Base-by-base conservation (phyloP, 306 rosid species). In the Luffa acutangula region DNA sequence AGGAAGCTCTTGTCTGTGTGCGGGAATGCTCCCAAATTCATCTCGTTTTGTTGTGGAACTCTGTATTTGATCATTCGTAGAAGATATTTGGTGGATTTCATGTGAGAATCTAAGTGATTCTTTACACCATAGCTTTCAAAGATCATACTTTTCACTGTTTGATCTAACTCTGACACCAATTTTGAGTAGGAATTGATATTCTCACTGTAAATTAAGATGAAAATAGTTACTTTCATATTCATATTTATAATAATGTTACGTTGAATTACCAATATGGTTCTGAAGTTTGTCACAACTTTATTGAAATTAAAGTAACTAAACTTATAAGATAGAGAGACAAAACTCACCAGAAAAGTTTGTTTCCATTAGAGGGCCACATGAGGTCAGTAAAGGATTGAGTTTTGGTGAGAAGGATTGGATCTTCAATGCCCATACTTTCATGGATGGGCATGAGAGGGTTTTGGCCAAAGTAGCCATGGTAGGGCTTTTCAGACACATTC, bases 371-470 rank as follows among this genome's bases (percentile, higher is more conserved):
- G 10, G 88, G 88, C 88, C 88, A 87, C 90, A 85, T 85, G 79
- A 83, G 56, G 14, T 64, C 51, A 7, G 85, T 80, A 48, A 87
- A 87, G 2, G 56, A 53, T 41, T 83, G 80, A 3, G 45, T 56
- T 39, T 78, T 51, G 4, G 88, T 62, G 3, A 33, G 20, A 8
- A 46, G 57, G 25, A 20, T 21, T 1, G 90, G 86, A 37, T 80
- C 53, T 74, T 85, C 88, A 20, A 87, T 87, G 31, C 90, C 90
- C 82, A 87, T 39, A 78, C 88, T 87, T 81, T 87, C 90, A 75
- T 87, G 90, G 78, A 87, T 86, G 17, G 90, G 90, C 39, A 87
- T 21, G 0, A 37, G 53, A 18, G 83, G 87, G 49, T 82, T 80
- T 62, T 85, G 85, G 12, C 88, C 90, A 37, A 87, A 84, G 51